phyloP scores from a whole-genome alignment of 129 eudicot genomes.

The Flaveria brownii region DNA sequence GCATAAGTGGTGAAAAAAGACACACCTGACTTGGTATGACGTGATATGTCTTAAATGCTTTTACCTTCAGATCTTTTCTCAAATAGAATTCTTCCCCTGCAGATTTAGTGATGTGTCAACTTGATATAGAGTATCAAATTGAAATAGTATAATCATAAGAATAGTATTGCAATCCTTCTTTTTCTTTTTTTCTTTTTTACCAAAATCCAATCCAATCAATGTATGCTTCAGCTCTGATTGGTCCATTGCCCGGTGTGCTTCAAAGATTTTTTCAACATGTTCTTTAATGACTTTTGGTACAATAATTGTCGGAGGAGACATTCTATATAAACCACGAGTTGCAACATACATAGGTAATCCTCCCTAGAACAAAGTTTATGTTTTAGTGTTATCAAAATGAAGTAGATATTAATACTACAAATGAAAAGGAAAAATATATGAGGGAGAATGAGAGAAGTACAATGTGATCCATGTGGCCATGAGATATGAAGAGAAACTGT shows the following conservation, averaged over 20 bases:
- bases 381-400: slow-evolving; percentile 6
- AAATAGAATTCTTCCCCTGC: slow-evolving; percentile 79
- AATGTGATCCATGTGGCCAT: slow-evolving; percentile 98
- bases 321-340: slow-evolving; percentile 79
- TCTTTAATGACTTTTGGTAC: slow-evolving; percentile 74
- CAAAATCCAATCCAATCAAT: slow-evolving; percentile 76
- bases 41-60: slow-evolving; percentile 82
- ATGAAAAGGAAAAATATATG: neutral
- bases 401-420: neutral
- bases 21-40: slow-evolving; percentile 90
- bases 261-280: slow-evolving; percentile 79
- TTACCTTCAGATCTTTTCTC: slow-evolving; percentile 83
- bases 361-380: slow-evolving; percentile 46
- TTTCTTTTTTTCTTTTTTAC: slow-evolving; percentile 32
- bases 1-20: neutral
- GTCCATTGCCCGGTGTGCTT: slow-evolving; percentile 83
- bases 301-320: slow-evolving; percentile 85
- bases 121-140: neutral
- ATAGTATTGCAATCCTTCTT: neutral
- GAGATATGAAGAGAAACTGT: slow-evolving; percentile 86
- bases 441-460: slow-evolving; percentile 34
- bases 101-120: slow-evolving; percentile 10
- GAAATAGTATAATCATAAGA: neutral
- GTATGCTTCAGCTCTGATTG: slow-evolving; percentile 88
- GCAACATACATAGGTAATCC: slow-evolving; percentile 99